Conservation (phyloP, 306 rosid species). For the Cucumis hystrix region DNA sequence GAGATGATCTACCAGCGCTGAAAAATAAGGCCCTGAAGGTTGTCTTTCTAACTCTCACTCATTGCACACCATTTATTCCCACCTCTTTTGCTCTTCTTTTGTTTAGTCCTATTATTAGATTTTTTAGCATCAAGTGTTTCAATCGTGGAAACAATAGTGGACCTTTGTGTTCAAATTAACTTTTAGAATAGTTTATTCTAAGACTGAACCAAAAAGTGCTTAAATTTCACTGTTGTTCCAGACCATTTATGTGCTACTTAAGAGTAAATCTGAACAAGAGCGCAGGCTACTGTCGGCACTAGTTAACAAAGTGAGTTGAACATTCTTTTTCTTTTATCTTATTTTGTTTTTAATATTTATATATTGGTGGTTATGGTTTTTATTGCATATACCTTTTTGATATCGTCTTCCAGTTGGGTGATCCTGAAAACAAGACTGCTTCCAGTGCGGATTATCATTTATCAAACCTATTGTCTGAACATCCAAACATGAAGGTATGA, state of each 20-base stretch:
- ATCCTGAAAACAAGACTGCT: constrained; percentile 85
- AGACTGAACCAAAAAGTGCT: background rate
- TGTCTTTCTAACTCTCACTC: constrained; percentile 8
- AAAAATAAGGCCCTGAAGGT: constrained; percentile 88
- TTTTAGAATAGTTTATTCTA: background rate
- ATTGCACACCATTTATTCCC: background rate
- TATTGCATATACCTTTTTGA: background rate
- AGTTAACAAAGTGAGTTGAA: constrained; percentile 73
- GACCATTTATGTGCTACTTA: constrained; percentile 60
- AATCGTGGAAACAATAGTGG: background rate
- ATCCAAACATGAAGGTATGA: constrained; percentile 93
- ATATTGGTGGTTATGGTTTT: constrained; percentile 4
- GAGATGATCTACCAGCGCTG: constrained; percentile 77
- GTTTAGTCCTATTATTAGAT: background rate
- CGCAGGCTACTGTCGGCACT: constrained; percentile 75
- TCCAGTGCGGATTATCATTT: constrained; percentile 90
- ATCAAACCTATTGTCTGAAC: constrained; percentile 76
- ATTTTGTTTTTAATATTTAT: background rate
- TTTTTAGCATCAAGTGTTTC: background rate
- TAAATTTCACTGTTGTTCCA: constrained; percentile 17
- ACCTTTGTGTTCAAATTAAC: background rate
- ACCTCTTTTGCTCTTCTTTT: background rate
- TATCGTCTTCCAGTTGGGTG: constrained; percentile 59
- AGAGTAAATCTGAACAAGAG: constrained; percentile 94
- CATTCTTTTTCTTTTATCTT: background rate